Evolutionary conservation across 768 basidiomycete genomes (phyloP).

Genomic region (Saitozyma sp.): DNA sequence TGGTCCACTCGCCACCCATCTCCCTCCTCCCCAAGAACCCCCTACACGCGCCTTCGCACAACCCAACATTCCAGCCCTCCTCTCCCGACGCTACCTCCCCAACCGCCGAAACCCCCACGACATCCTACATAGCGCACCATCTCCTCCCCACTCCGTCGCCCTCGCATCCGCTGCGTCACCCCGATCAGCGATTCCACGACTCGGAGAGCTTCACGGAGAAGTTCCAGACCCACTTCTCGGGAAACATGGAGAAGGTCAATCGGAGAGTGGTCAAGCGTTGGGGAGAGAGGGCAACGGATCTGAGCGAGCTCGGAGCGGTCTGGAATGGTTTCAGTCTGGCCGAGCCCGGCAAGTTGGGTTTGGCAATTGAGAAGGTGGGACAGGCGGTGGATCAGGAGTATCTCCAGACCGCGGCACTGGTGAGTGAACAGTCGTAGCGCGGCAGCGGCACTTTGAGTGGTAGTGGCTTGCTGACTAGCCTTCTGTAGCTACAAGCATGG

Average conservation of each 20-base stretch:
- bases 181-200: conserved; percentile 93
- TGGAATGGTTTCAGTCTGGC: conserved; percentile 91
- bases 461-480: background rate
- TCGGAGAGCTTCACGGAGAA: conserved; percentile 94
- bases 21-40: conserved; percentile 92
- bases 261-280: conserved; percentile 88
- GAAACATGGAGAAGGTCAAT: conserved; percentile 95
- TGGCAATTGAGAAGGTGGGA: conserved; percentile 90
- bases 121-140: conserved; percentile 51
- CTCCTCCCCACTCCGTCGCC: conserved; percentile 82
- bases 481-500: conserved; percentile 76
- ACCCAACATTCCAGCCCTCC: conserved; percentile 64
- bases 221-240: conserved; percentile 85
- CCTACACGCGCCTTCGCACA: conserved; percentile 90
- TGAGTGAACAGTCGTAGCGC: conserved; percentile 52
- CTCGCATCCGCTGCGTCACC: conserved; percentile 80
- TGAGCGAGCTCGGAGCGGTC: conserved; percentile 85
- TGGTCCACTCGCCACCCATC: conserved; percentile 86
- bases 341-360: conserved; percentile 57
- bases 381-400: conserved; percentile 94
- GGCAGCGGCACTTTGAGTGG: background rate
- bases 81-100: conserved; percentile 25
- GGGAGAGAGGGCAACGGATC: conserved; percentile 87
- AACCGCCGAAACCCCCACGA: conserved; percentile 48
- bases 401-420: conserved; percentile 84